phyloP scores from a whole-genome alignment of 2,329 filamentous ascomycete genomes.

The Sporothrix brunneoviolacea region DNA sequence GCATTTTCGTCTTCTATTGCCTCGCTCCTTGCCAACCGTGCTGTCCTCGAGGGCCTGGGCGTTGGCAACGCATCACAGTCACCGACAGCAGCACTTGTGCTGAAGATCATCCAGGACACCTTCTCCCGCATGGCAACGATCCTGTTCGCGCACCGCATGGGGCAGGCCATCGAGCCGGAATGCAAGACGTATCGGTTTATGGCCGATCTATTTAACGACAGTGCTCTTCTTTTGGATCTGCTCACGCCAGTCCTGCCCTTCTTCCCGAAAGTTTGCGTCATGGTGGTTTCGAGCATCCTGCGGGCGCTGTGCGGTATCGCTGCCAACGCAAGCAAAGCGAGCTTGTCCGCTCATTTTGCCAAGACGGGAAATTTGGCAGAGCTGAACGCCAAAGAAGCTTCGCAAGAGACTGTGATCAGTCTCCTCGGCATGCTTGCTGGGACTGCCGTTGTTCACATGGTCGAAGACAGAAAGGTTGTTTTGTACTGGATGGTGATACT shows the following conservation, averaged over 20 bases:
- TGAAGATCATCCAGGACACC: constrained; percentile 76
- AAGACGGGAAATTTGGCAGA: constrained; percentile 81
- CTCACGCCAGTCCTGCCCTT: constrained; percentile 66
- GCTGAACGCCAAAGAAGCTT: constrained; percentile 90
- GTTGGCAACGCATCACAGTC: constrained; percentile 75
- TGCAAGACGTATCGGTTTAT: constrained; percentile 85
- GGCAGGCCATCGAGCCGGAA: constrained; percentile 78
- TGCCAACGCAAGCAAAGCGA: constrained; percentile 83
- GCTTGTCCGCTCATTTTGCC: constrained; percentile 86
- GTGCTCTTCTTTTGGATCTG: constrained; percentile 78
- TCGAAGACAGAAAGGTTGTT: constrained; percentile 65
- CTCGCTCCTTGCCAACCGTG: constrained; percentile 70
- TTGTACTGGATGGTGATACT: constrained; percentile 67
- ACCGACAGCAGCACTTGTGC: constrained; percentile 71
- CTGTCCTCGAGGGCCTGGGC: constrained; percentile 72
- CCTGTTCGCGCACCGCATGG: constrained; percentile 74
- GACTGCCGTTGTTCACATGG: constrained; percentile 69
- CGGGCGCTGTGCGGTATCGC: constrained; percentile 77
- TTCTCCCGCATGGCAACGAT: constrained; percentile 80
- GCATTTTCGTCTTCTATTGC: constrained; percentile 80
- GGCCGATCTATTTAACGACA: constrained; percentile 83
- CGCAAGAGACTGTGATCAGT: constrained; percentile 89
- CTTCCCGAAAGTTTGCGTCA: constrained; percentile 41
- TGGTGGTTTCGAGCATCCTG: constrained; percentile 45
- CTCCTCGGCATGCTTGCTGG: constrained; percentile 81